Evolutionary conservation across 768 basidiomycete genomes (phyloP).

Genomic region (Russula virescens): DNA sequence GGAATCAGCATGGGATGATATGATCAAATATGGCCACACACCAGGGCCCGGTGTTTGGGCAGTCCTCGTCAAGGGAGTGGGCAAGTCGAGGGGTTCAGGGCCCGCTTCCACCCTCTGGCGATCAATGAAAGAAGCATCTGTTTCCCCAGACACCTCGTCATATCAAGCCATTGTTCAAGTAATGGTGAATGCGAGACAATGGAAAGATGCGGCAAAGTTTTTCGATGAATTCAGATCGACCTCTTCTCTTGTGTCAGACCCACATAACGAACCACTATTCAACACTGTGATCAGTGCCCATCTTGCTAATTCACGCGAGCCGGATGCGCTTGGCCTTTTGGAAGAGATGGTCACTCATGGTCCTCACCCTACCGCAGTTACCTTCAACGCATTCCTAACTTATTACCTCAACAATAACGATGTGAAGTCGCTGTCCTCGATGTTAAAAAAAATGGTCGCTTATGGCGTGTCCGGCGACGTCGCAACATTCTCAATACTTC

Average conservation of each 20-base stretch:
- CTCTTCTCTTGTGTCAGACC: slow-evolving; percentile 27
- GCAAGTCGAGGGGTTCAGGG: slow-evolving; percentile 42
- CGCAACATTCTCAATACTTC: slow-evolving; percentile 81
- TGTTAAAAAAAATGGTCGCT: slow-evolving; percentile 53
- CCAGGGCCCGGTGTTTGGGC: slow-evolving; percentile 66
- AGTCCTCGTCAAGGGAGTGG: slow-evolving; percentile 60
- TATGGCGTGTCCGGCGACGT: slow-evolving; percentile 63
- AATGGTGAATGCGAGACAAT: slow-evolving; percentile 46
- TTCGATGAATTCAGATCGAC: slow-evolving; percentile 46
- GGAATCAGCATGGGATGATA: slow-evolving; percentile 62
- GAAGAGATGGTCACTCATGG: slow-evolving; percentile 40
- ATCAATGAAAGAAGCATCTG: slow-evolving; percentile 50
- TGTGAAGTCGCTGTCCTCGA: slow-evolving; percentile 50
- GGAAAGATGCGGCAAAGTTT: slow-evolving; percentile 45
- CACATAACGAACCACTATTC: slow-evolving; percentile 41
- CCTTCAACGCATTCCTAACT: slow-evolving; percentile 76
- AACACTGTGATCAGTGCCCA: slow-evolving; percentile 74
- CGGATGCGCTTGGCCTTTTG: slow-evolving; percentile 37
- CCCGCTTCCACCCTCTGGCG: slow-evolving; percentile 59
- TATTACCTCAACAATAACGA: slow-evolving; percentile 60
- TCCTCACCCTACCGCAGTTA: slow-evolving; percentile 62
- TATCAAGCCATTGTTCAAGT: slow-evolving; percentile 68
- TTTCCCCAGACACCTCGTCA: slow-evolving; percentile 54
- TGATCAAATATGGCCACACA: slow-evolving; percentile 41
- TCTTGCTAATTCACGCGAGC: slow-evolving; percentile 35